Conservation (phyloP, 441 rosid genomes). For the Geranium incanum region DNA sequence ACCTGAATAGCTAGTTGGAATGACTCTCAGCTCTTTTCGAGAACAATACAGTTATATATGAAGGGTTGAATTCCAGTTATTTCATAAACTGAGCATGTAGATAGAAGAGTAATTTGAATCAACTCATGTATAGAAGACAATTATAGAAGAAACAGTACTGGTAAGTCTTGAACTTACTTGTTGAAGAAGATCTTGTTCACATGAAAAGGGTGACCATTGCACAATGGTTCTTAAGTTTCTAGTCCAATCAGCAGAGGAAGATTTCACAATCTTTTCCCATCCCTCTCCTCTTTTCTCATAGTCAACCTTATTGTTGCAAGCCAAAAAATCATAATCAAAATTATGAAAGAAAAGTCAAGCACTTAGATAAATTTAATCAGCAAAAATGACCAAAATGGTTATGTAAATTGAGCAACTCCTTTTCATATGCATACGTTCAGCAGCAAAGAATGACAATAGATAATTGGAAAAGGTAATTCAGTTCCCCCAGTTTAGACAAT, state of each 20-base stretch:
- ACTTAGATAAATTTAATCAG: no score
- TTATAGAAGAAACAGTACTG: neutral
- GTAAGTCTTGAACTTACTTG: constrained; percentile 42
- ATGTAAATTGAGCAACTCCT: no score
- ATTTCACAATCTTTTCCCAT: constrained; percentile 53
- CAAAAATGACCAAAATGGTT: no score
- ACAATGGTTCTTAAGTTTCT: constrained; percentile 57
- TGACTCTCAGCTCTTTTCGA: neutral
- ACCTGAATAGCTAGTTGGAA: neutral
- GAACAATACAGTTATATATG: neutral
- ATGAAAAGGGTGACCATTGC: constrained; percentile 74
- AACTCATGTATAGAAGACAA: neutral
- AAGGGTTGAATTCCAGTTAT: neutral
- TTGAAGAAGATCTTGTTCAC: constrained; percentile 60
- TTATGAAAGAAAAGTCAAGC: neutral
- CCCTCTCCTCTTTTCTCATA: constrained; percentile 46
- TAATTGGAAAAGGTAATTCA: no score
- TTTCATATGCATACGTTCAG: no score
- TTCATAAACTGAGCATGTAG: neutral
- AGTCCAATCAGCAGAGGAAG: constrained; percentile 46
- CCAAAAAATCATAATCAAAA: neutral
- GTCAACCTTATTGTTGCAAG: constrained; percentile 56
- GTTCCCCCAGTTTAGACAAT: no score
- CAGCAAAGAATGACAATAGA: no score
- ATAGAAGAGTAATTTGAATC: neutral